Evolutionary conservation across 208 protist genomes (phyloP), one percentile per base, ranked within the genome.

Genomic region (Wallacemonas rigidus): DNA sequence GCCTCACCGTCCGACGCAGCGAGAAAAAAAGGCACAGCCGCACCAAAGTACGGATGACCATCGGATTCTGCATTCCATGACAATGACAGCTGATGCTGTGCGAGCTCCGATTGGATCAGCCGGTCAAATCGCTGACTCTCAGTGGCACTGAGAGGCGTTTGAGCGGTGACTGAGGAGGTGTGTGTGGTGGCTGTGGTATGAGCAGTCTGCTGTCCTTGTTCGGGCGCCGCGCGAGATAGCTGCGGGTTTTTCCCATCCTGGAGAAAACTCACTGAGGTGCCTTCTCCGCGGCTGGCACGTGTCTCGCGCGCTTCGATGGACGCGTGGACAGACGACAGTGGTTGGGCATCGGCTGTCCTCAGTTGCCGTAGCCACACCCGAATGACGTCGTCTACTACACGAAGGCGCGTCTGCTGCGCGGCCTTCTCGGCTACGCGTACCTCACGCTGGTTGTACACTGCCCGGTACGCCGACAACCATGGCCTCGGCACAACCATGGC

Each of bases 11-110:
- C 8, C 4, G 7, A n/a, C 2, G 40, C 61, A 54, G 67, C 39
- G 2, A 77, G 12, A 51, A 60, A 82, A n/a, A 82, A 61, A 0
- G 74, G 48, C 65, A 67, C 71, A 14, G 77, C 69, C 11, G 48
- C 54, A 50, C 62, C 55, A 51, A 82, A 82, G 67, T 62, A 82
- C 15, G 79, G 79, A 53, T 83, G 79, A 1, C 79, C 79, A 43
- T 83, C 75, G 26, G 67, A 17, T 12, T 68, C 53, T 1, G 69
- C 41, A 26, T 48, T 64, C 74, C 78, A 82, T 43, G 39, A 26
- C 38, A 54, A 26, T n/a, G 60, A 53, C 14, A 45, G 43, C 17
- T 44, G 43, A 50, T 65, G 36, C 7, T 14, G 12, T 3, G 11
- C 11, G 4, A 65, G 60, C 60, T 65, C 60, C 14, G 36, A 15